These are phyloP conservation scores for Neonothopanus nambi DNA, from an alignment of 1,284 basidiomycete species.

Conservation along the genomic window DNA sequence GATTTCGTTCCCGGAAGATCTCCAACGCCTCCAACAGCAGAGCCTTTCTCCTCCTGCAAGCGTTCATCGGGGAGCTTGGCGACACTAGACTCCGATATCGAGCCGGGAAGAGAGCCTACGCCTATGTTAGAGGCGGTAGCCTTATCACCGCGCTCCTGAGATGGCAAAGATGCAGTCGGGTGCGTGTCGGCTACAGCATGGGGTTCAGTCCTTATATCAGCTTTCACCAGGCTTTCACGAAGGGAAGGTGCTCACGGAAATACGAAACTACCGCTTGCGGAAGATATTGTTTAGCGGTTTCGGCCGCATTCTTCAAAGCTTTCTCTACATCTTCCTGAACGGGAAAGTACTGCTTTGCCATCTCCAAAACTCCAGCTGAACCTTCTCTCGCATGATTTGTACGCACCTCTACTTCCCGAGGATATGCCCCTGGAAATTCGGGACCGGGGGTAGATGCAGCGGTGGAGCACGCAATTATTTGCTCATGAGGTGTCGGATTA, in stretches of 20 bases:
- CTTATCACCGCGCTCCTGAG: too few relatives aligned
- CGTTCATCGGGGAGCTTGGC: slow-evolving; percentile 32
- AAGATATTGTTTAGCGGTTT: slow-evolving; percentile 28
- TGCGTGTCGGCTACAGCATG: slow-evolving; percentile 28
- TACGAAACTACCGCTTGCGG: slow-evolving; percentile 21
- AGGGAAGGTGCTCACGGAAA: slow-evolving; percentile 20
- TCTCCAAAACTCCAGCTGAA: slow-evolving; percentile 14
- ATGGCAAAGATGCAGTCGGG: slow-evolving; percentile 9
- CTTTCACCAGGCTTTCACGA: too few relatives aligned
- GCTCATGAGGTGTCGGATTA: not conserved
- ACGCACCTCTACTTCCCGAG: slow-evolving; percentile 12
- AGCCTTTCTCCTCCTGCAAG: too few relatives aligned
- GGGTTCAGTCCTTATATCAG: slow-evolving; percentile 16
- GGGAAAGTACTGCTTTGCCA: slow-evolving; percentile 22
- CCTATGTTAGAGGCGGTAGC: too few relatives aligned
- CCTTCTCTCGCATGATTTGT: not conserved
- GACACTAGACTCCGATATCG: slow-evolving; percentile 27
- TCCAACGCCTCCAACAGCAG: too few relatives aligned
- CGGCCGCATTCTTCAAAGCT: slow-evolving; percentile 21
- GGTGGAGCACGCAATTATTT: not conserved
- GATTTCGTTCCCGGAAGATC: too few relatives aligned
- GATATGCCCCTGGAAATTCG: slow-evolving; percentile 30
- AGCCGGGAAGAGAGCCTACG: slow-evolving; percentile 31
- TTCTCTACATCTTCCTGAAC: slow-evolving; percentile 24
- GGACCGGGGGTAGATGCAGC: slow-evolving; percentile 22